Percentiles rank a stretch among this genome's conserved stretches.
phyloP scores from a whole-genome alignment of 257 asterid genomes.

The Nicotiana attenuata region DNA sequence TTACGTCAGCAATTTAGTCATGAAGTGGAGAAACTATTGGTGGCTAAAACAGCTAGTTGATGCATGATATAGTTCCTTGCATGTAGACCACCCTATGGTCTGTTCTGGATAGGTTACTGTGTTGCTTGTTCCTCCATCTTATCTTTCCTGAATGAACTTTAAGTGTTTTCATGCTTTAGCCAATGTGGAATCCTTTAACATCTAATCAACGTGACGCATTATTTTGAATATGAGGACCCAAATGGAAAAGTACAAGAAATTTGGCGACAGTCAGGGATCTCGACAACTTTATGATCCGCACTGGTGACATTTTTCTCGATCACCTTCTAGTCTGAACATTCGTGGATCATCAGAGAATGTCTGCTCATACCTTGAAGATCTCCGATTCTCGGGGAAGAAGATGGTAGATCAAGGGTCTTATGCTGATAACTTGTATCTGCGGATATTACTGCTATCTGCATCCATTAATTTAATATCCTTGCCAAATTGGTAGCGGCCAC shows the following conservation, averaged over 20 bases:
- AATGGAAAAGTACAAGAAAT: constrained; percentile 81
- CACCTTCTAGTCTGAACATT: neutral
- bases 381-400: neutral
- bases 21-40: neutral
- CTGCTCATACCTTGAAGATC: neutral
- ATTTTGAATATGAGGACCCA: constrained; percentile 83
- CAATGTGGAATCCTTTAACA: constrained; percentile 24
- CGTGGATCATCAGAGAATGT: neutral
- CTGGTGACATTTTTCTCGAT: neutral
- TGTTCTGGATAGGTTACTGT: neutral
- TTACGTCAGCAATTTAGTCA: neutral
- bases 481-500: neutral
- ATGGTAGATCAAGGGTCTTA: neutral
- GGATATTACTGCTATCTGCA: neutral
- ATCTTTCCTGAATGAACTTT: neutral
- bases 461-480: too few relatives aligned
- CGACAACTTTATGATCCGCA: constrained; percentile 34
- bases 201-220: constrained; percentile 40
- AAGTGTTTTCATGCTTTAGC: neutral
- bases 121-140: neutral
- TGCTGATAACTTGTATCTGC: neutral
- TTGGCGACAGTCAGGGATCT: constrained; percentile 72
- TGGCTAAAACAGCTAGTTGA: neutral
- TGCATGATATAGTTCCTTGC: too few relatives aligned
- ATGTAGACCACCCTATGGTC: neutral